phyloP scores from a whole-genome alignment of 2,329 filamentous ascomycete genomes.

The Hirsutella thompsonii region DNA sequence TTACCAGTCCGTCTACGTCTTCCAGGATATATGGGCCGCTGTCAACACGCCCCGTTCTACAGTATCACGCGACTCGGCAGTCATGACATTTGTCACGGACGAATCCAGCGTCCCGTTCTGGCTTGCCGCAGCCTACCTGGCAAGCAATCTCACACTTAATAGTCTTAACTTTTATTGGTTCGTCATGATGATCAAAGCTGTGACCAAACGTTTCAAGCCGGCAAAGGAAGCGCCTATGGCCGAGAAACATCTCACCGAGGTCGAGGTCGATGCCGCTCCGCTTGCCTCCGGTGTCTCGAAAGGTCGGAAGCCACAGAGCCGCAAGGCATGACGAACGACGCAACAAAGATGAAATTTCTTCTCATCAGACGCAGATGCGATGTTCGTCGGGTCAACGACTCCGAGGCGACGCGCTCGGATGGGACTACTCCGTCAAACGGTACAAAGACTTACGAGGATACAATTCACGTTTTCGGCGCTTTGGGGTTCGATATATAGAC shows the following conservation, averaged over 20 bases:
- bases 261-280: conserved; percentile 16
- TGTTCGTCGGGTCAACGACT: no score
- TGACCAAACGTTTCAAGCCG: conserved; percentile 61
- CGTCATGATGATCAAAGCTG: conserved; percentile 70
- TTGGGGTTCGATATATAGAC: no score
- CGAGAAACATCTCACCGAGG: conserved; percentile 15
- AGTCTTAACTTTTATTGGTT: conserved; percentile 78
- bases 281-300: conserved; percentile 14
- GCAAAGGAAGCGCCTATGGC: conserved; percentile 13
- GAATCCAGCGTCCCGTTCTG: conserved; percentile 49
- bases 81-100: conserved; percentile 32
- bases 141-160: conserved; percentile 60
- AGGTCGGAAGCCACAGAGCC: conserved; percentile 10
- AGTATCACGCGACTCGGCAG: conserved; percentile 8
- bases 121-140: conserved; percentile 55
- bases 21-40: conserved; percentile 53
- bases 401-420: no score
- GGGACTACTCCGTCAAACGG: no score
- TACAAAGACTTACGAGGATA: no score
- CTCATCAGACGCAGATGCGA: no score
- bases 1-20: conserved; percentile 56
- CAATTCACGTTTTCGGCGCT: no score
- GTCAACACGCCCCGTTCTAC: conserved; percentile 24
- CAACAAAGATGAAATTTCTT: no score
- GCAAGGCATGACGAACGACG: conserved; percentile 13